These are phyloP conservation scores for Striga hermonthica DNA, from an alignment of 305 asterid species.

Conservation along the genomic window DNA sequence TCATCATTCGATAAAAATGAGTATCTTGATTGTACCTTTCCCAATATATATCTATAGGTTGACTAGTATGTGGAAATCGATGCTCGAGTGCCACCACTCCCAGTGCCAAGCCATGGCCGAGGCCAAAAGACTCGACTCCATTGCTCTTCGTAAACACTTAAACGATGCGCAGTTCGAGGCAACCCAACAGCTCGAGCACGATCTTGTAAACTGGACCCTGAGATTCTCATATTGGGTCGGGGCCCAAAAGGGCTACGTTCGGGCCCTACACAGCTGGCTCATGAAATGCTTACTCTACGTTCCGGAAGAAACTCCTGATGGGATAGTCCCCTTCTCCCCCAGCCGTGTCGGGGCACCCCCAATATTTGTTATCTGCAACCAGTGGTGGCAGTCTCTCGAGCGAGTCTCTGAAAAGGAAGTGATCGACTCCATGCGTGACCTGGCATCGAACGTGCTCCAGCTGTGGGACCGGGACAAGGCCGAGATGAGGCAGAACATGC, in stretches of 20 bases:
- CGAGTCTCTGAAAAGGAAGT: constrained; percentile 82
- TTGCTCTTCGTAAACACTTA: constrained; percentile 59
- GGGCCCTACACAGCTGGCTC: constrained; percentile 80
- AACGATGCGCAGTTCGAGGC: constrained; percentile 78
- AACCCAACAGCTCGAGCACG: constrained; percentile 76
- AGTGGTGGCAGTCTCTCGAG: constrained; percentile 82
- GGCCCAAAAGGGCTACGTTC: constrained; percentile 70
- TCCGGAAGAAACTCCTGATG: constrained; percentile 92
- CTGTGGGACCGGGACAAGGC: constrained; percentile 80
- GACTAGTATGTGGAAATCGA: constrained; percentile 84
- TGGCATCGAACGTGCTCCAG: constrained; percentile 62
- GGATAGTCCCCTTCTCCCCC: constrained; percentile 84
- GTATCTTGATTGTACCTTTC: no score
- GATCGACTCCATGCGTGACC: constrained; percentile 67
- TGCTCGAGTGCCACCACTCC: constrained; percentile 84
- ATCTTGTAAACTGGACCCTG: constrained; percentile 72
- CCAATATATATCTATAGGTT: no score
- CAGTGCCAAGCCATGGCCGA: constrained; percentile 81
- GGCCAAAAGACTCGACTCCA: constrained; percentile 75
- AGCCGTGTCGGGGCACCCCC: constrained; percentile 94
- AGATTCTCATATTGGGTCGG: constrained; percentile 76
- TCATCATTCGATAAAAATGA: no score
- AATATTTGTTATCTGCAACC: constrained; percentile 70
- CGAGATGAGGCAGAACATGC: constrained; percentile 70
- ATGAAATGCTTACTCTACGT: constrained; percentile 88